phyloP scores from a whole-genome alignment of 805 yeast genomes.

The Barnettozyma wickerhamii region DNA sequence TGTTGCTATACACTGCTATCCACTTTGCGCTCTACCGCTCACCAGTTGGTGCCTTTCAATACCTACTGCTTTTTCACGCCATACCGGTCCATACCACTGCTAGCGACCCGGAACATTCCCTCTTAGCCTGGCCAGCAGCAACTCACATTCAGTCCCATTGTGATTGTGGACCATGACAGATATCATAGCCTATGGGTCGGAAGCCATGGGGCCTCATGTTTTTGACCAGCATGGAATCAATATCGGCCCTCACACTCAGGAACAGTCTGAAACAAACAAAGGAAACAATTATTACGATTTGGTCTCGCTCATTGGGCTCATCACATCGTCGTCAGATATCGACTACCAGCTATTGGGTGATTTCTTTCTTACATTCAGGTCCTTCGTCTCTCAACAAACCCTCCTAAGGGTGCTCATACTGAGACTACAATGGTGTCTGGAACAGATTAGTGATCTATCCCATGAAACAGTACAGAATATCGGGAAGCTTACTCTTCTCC shows the following conservation, averaged over 20 bases:
- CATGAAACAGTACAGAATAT: slow-evolving; percentile 32
- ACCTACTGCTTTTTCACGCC: too few relatives aligned
- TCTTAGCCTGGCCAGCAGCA: too few relatives aligned
- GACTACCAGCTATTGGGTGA: slow-evolving; percentile 80
- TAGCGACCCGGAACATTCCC: too few relatives aligned
- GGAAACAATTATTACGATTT: slow-evolving; percentile 7
- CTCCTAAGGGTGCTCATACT: slow-evolving; percentile 58
- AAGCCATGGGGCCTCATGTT: background rate
- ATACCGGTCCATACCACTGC: too few relatives aligned
- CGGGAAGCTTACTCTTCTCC: slow-evolving; percentile 65
- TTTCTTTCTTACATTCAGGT: slow-evolving; percentile 79
- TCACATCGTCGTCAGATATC: slow-evolving; percentile 31
- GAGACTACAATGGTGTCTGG: slow-evolving; percentile 71
- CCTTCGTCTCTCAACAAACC: slow-evolving; percentile 54
- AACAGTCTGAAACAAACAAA: slow-evolving; percentile 1
- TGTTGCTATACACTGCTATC: too few relatives aligned
- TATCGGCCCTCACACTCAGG: background rate
- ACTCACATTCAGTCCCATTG: too few relatives aligned
- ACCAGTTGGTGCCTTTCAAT: too few relatives aligned
- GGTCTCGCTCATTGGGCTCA: slow-evolving; percentile 12
- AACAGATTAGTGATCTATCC: slow-evolving; percentile 24
- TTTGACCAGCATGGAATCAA: slow-evolving; percentile 9
- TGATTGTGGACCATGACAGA: slow-evolving; percentile 9
- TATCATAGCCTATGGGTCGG: slow-evolving; percentile 8
- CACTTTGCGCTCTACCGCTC: too few relatives aligned